These are phyloP conservation scores for Sporisorium sorghi DNA, from an alignment of 1,284 basidiomycete species.

Conservation along the genomic window DNA sequence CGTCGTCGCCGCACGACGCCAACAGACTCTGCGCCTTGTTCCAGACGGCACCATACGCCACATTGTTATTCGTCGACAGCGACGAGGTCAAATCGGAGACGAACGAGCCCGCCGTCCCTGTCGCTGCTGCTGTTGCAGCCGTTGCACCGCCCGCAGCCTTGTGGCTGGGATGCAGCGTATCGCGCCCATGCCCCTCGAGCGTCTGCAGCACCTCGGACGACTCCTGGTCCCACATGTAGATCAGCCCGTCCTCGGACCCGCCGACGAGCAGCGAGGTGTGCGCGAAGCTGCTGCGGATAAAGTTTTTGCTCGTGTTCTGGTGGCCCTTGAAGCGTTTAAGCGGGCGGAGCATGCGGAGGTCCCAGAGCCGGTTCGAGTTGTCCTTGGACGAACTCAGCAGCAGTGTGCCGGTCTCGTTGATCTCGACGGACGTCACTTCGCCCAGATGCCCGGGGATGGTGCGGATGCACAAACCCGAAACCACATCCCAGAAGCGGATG, in stretches of 20 bases:
- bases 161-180: constrained; percentile 20
- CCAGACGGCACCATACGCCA: constrained; percentile 71
- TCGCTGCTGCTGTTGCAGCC: not conserved
- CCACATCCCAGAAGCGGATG: constrained; percentile 72
- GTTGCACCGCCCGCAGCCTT: not conserved
- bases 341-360: constrained; percentile 63
- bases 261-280: constrained; percentile 70
- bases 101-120: constrained; percentile 7
- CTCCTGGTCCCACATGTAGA: constrained; percentile 69
- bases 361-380: constrained; percentile 70
- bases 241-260: constrained; percentile 70
- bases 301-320: constrained; percentile 73
- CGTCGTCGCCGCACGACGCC: constrained; percentile 71
- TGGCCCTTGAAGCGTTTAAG: constrained; percentile 72
- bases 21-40: constrained; percentile 69
- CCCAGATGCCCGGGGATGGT: constrained; percentile 71
- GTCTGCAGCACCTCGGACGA: constrained; percentile 66
- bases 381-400: constrained; percentile 72
- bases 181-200: constrained; percentile 62
- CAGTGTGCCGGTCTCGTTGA: constrained; percentile 71
- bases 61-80: constrained; percentile 52
- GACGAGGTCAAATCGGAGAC: constrained; percentile 29
- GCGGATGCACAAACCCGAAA: constrained; percentile 71
- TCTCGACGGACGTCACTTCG: constrained; percentile 72
- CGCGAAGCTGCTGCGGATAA: constrained; percentile 71